Evolutionary conservation across 1,284 basidiomycete genomes (phyloP).

Genomic region (Moesziomyces globuligerus): DNA sequence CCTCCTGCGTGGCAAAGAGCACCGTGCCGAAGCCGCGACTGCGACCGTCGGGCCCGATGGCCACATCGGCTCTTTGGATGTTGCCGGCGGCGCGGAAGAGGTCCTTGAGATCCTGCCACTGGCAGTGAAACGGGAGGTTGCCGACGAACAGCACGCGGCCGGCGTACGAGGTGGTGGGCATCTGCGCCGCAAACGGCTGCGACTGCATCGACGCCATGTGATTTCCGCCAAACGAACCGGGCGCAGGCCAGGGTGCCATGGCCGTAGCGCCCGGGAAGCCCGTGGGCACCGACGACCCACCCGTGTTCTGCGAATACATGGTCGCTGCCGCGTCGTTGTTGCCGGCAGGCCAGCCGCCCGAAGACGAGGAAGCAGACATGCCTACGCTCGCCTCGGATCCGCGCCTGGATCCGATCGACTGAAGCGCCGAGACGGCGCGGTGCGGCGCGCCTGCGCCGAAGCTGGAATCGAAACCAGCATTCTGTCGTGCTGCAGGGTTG

Average conservation of each 20-base stretch:
- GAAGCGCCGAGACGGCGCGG: conserved; percentile 28
- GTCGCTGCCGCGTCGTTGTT: conserved; percentile 12
- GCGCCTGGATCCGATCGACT: conserved; percentile 31
- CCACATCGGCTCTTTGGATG: conserved; percentile 92
- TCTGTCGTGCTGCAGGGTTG: conserved; percentile 11
- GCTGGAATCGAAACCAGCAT: conserved; percentile 8
- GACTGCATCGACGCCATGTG: conserved; percentile 36
- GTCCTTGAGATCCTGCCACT: conserved; percentile 67
- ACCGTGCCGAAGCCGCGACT: conserved; percentile 93
- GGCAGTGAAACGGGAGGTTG: conserved; percentile 65
- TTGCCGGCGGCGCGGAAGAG: conserved; percentile 70
- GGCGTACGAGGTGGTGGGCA: conserved; percentile 56
- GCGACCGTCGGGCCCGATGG: conserved; percentile 88
- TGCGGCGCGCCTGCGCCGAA: conserved; percentile 16
- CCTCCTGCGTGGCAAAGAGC: conserved; percentile 86
- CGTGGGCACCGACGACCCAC: conserved; percentile 44
- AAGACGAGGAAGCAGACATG: conserved; percentile 5
- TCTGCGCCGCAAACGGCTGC: conserved; percentile 37
- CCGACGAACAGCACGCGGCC: conserved; percentile 66
- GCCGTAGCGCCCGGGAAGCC: conserved; percentile 47
- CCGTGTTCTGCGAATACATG: conserved; percentile 19
- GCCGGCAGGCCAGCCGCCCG: conserved; percentile 8
- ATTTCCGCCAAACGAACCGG: conserved; percentile 24
- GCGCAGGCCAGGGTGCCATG: conserved; percentile 44
- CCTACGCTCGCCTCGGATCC: conserved; percentile 27